A percentile compares a stretch with the other conserved stretches of the same genome.
phyloP scores from a whole-genome alignment of 2,329 filamentous ascomycete genomes.

The Plectosphaerella cucumerina region DNA sequence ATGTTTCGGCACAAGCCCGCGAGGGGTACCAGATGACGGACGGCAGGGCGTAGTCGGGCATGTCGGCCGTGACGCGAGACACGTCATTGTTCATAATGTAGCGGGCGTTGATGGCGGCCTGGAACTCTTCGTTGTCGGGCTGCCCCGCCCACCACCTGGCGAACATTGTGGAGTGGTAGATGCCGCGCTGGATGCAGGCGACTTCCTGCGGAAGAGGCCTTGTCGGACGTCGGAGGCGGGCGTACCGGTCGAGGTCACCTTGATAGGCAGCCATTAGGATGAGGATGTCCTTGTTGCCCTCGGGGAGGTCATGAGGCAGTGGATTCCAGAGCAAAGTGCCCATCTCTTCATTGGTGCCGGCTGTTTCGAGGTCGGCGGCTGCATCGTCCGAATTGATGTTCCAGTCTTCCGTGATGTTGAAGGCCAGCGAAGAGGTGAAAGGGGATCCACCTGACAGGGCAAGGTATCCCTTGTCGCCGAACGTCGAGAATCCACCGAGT shows the following conservation, averaged over 20 bases:
- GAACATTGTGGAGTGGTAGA: slow-evolving; percentile 30
- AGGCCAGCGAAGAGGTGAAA: no score
- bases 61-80: slow-evolving; percentile 14
- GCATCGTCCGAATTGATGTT: no score
- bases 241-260: slow-evolving; percentile 33
- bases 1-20: slow-evolving; percentile 28
- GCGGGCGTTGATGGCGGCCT: background rate
- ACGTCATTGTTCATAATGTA: slow-evolving; percentile 24
- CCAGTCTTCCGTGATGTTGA: no score
- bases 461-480: no score
- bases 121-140: background rate
- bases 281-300: slow-evolving; percentile 29
- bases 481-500: no score
- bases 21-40: slow-evolving; percentile 38
- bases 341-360: no score
- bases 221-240: slow-evolving; percentile 24
- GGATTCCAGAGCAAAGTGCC: slow-evolving; percentile 22
- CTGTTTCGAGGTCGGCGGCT: background rate
- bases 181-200: slow-evolving; percentile 23
- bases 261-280: slow-evolving; percentile 30
- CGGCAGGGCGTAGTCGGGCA: slow-evolving; percentile 12
- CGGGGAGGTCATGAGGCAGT: slow-evolving; percentile 29
- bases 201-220: slow-evolving; percentile 17
- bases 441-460: no score
- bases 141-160: slow-evolving; percentile 22